A percentile compares a stretch with the other conserved stretches of the same genome.
Conservation (phyloP, 169 alveolate species). For the Cryptosporidium canis region DNA sequence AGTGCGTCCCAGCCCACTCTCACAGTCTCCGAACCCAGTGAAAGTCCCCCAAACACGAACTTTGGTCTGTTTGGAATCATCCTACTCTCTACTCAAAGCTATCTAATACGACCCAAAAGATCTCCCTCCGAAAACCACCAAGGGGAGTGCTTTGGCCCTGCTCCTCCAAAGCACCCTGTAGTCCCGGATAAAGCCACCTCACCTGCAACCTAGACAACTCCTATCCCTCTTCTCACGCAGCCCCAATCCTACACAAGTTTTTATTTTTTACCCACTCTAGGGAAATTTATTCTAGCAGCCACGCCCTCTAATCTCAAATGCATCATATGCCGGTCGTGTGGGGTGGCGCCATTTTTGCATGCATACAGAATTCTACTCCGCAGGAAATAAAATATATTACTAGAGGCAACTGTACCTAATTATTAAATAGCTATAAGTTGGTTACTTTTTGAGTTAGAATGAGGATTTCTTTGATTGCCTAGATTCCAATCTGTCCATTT, state of each 20-base stretch:
- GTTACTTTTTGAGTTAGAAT: background rate
- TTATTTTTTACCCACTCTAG: too few species aligned
- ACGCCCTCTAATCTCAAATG: background rate
- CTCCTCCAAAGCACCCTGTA: too few species aligned
- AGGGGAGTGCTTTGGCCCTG: too few species aligned
- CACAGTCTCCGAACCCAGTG: background rate
- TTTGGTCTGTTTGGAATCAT: constrained; percentile 4
- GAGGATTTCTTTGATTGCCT: background rate
- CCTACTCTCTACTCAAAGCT: background rate
- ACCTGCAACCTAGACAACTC: too few species aligned
- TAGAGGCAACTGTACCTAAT: background rate
- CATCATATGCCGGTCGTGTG: background rate
- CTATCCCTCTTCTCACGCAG: too few species aligned
- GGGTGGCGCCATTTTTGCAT: background rate
- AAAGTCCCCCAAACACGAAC: background rate
- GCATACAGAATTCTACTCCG: background rate
- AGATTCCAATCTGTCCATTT: background rate
- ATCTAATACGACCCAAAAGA: too few species aligned
- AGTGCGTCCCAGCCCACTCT: constrained; percentile 8
- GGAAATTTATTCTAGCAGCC: background rate
- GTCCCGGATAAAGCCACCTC: too few species aligned
- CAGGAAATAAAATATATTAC: background rate
- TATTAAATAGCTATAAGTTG: background rate
- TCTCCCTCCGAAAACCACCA: too few species aligned
- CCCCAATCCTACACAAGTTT: too few species aligned